These are phyloP conservation scores for Lophiotrema nucula DNA, from an alignment of 495 filamentous ascomycete species.

Conservation along the genomic window DNA sequence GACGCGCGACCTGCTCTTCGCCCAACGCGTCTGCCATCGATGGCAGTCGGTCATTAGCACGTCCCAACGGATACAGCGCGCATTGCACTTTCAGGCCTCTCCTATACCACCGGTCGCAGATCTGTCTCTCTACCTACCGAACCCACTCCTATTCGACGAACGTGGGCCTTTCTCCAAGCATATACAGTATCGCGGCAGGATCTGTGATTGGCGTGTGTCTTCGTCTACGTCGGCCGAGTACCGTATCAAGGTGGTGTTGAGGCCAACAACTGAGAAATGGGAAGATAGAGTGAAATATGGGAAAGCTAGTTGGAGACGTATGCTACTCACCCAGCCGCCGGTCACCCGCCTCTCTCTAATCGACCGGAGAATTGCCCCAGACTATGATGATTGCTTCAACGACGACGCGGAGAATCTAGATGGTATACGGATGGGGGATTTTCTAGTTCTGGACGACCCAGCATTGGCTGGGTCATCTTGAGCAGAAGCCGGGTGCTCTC, in stretches of 20 bases:
- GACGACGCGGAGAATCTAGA: conserved; percentile 1
- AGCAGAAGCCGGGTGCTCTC: no score
- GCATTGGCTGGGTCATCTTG: no score
- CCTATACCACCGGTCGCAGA: not conserved
- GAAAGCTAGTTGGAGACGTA: conserved; percentile 19
- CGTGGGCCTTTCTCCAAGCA: not conserved
- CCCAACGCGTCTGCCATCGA: conserved; percentile 11
- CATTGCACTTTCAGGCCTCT: conserved; percentile 20
- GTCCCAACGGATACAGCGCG: conserved; percentile 15
- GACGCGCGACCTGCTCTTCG: conserved; percentile 19
- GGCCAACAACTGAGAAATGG: not conserved
- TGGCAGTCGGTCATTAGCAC: conserved; percentile 7
- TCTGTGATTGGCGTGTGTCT: not conserved
- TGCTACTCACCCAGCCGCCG: conserved; percentile 19
- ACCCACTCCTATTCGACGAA: conserved; percentile 5
- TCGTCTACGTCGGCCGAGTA: not conserved
- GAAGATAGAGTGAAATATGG: not conserved
- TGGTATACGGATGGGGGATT: conserved; percentile 9
- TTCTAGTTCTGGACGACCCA: conserved; percentile 10
- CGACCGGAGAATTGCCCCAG: conserved; percentile 5
- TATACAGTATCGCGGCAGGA: not conserved
- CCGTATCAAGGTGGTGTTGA: not conserved
- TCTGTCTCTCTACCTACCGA: not conserved
- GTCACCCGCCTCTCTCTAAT: not conserved
- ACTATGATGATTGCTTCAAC: conserved; percentile 12